phyloP scores from a whole-genome alignment of 176 grass and related monocot species.

The Carex kokanica region DNA sequence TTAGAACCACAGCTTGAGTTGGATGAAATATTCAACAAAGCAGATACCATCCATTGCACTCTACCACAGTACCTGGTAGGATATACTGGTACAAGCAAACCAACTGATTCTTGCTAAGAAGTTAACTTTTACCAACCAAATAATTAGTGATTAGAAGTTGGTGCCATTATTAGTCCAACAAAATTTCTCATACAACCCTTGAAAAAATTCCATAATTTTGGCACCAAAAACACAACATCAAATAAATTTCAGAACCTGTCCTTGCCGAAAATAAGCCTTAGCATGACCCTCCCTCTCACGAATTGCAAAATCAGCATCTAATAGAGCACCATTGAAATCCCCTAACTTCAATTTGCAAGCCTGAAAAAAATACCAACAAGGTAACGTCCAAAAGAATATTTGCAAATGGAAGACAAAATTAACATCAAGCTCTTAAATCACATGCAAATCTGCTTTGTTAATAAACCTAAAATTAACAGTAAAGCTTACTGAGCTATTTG shows the following conservation, averaged over 20 bases:
- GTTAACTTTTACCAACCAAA: constrained; percentile 4
- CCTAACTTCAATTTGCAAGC: constrained; percentile 91
- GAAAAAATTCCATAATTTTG: neutral
- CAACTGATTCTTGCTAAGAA: neutral
- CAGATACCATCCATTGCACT: neutral
- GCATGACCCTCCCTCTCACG: constrained; percentile 79
- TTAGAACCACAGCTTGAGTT: neutral
- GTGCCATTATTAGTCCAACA: neutral
- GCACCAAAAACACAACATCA: neutral
- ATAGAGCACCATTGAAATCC: constrained; percentile 71
- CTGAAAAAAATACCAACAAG: constrained; percentile 37
- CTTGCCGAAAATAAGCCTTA: constrained; percentile 92
- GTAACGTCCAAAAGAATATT: neutral
- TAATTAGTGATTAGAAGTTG: neutral
- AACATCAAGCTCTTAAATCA: constrained; percentile 4
- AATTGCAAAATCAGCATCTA: constrained; percentile 96
- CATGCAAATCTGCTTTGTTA: constrained; percentile 15
- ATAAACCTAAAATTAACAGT: constrained; percentile 16
- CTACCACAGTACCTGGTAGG: neutral
- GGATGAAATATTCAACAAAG: neutral
- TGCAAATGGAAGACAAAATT: constrained; percentile 7
- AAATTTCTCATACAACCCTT: neutral
- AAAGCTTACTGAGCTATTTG: constrained; percentile 93
- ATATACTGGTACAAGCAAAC: neutral
- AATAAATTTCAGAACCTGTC: constrained; percentile 47